These are phyloP conservation scores for Cladochytrium replicatum DNA, from an alignment of 192 early-diverging fungal species.

Conservation along the genomic window DNA sequence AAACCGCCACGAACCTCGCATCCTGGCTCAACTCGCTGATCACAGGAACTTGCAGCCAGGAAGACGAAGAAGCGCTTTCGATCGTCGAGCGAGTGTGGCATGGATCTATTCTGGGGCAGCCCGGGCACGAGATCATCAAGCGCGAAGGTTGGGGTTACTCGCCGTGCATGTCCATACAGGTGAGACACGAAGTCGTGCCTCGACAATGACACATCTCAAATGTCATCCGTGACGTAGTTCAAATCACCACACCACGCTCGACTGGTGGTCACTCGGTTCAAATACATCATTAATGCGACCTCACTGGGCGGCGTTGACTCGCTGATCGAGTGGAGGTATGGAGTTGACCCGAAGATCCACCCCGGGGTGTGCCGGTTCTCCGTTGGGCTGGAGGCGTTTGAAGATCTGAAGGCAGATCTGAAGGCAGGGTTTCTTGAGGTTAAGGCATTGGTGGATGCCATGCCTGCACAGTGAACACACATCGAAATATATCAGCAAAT, in stretches of 20 bases:
- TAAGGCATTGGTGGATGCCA: too few species aligned
- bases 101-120: constrained; percentile 25
- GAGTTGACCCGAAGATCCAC: constrained; percentile 24
- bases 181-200: neutral
- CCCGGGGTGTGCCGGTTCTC: constrained; percentile 48
- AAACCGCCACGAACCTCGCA: constrained; percentile 40
- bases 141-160: constrained; percentile 12
- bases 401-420: constrained; percentile 56
- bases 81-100: constrained; percentile 22
- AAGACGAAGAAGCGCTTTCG: constrained; percentile 9
- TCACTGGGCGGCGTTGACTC: constrained; percentile 56
- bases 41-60: neutral
- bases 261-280: constrained; percentile 29
- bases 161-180: constrained; percentile 21
- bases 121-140: constrained; percentile 24
- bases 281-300: constrained; percentile 46
- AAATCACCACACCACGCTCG: constrained; percentile 32
- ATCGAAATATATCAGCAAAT: too few species aligned
- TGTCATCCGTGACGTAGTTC: too few species aligned
- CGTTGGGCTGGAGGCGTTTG: constrained; percentile 56
- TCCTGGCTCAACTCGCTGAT: constrained; percentile 32
- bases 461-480: too few species aligned
- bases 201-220: neutral
- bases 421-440: constrained; percentile 30
- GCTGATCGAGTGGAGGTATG: constrained; percentile 58